These are phyloP conservation scores for Neurospora sp. DNA, from an alignment of 495 filamentous ascomycete genomes.

Conservation along the genomic window DNA sequence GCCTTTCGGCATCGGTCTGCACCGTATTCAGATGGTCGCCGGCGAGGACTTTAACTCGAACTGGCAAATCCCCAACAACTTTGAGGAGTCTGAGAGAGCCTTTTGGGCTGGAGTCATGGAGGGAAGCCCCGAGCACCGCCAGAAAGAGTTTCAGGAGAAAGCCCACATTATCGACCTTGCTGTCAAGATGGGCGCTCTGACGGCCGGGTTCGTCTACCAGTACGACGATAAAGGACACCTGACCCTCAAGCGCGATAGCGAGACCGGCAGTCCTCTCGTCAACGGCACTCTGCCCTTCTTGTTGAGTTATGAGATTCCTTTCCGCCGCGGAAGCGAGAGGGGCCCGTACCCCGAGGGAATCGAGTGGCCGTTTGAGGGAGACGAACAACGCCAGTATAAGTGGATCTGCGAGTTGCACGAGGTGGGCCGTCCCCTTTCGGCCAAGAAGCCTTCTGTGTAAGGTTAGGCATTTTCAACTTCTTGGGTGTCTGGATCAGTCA, in stretches of 20 bases:
- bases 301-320: not conserved
- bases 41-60: not conserved
- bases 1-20: constrained; percentile 25
- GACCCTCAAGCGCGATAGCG: not conserved
- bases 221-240: not conserved
- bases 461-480: not conserved
- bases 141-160: not conserved
- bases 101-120: not conserved
- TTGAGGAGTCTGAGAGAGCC: not conserved
- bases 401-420: not conserved
- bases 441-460: not conserved
- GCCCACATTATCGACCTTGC: not conserved
- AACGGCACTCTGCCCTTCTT: not conserved
- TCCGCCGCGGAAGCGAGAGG: not conserved
- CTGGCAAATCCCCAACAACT: not conserved
- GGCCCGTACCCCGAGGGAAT: not conserved
- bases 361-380: not conserved
- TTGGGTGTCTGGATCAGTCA: not conserved
- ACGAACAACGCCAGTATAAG: not conserved
- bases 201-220: not conserved
- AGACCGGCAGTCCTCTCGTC: not conserved
- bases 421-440: not conserved
- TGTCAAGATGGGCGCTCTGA: not conserved
- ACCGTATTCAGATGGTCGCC: constrained; percentile 9
- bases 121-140: not conserved